Evolutionary conservation across 2,329 filamentous ascomycete genomes (phyloP).

Genomic region (Hypoxylon sp.): DNA sequence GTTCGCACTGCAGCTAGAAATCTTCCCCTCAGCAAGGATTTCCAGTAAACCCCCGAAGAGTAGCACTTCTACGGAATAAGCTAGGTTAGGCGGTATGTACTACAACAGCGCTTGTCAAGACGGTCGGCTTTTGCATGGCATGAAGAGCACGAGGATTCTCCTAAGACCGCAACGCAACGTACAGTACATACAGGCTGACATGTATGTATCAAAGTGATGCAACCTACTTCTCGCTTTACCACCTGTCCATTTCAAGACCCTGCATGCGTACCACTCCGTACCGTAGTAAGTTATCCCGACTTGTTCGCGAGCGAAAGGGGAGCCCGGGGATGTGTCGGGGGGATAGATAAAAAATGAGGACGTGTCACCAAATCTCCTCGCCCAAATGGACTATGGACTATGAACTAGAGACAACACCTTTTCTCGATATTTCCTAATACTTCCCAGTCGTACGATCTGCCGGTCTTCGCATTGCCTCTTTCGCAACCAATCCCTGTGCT

Average conservation of each 20-base stretch:
- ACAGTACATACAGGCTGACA: constrained; percentile 8
- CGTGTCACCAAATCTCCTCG: constrained; percentile 25
- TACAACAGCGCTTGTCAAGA: not conserved
- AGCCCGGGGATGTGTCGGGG: not conserved
- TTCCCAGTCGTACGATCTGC: constrained; percentile 30
- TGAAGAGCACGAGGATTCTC: constrained; percentile 9
- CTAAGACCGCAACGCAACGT: constrained; percentile 30
- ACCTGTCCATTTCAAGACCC: constrained; percentile 30
- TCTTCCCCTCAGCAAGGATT: constrained; percentile 8
- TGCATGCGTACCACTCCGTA: constrained; percentile 33
- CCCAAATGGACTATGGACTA: not conserved
- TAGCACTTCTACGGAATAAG: not conserved
- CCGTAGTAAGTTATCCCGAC: constrained; percentile 24
- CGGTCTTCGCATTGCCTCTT: constrained; percentile 12
- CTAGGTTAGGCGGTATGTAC: not conserved
- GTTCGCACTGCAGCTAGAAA: constrained; percentile 1
- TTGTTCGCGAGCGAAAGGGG: constrained; percentile 18
- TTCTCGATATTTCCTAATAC: constrained; percentile 3
- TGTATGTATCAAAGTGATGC: constrained; percentile 18
- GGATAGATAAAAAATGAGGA: constrained; percentile 14
- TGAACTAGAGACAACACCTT: not conserved
- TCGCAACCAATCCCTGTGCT: constrained; percentile 13
- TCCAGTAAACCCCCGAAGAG: constrained; percentile 6
- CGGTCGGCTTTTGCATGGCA: constrained; percentile 15
- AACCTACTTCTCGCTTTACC: constrained; percentile 21